Conservation (phyloP, 1,284 basidiomycete genomes). For the Schizophyllum commune region DNA sequence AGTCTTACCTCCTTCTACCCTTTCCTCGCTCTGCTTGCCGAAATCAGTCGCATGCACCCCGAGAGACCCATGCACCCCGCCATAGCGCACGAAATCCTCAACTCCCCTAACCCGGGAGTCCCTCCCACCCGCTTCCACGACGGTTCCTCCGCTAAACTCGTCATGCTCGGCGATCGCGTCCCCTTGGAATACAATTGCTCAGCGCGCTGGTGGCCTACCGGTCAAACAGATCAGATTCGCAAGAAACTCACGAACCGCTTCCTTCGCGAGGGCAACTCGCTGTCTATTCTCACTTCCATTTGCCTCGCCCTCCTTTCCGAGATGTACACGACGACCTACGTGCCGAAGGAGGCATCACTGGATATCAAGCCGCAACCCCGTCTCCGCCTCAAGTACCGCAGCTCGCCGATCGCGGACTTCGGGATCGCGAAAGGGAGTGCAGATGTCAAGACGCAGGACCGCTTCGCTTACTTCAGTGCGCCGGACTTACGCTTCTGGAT, state of each 20-base stretch:
- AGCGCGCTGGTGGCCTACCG: constrained; percentile 22
- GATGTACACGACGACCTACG: constrained; percentile 31
- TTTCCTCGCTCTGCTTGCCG: constrained; percentile 26
- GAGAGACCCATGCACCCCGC: constrained; percentile 23
- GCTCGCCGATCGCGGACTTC: constrained; percentile 34
- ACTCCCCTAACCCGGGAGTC: constrained; percentile 24
- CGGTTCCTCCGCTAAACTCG: constrained; percentile 22
- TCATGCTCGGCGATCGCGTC: constrained; percentile 25
- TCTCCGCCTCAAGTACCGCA: constrained; percentile 26
- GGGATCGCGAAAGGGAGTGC: constrained; percentile 29
- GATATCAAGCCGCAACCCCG: constrained; percentile 15
- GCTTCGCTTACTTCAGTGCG: constrained; percentile 25
- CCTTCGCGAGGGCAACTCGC: constrained; percentile 23
- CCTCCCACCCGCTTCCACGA: constrained; percentile 19
- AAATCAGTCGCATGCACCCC: constrained; percentile 15
- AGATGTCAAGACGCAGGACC: constrained; percentile 25
- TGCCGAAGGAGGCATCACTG: constrained; percentile 2
- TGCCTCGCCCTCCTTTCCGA: constrained; percentile 26
- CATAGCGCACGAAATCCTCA: constrained; percentile 25
- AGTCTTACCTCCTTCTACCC: constrained; percentile 30
- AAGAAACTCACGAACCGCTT: constrained; percentile 26
- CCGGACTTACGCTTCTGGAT: constrained; percentile 16
- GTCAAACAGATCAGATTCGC: constrained; percentile 17
- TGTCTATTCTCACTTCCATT: constrained; percentile 26
- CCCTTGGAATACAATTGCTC: constrained; percentile 1